Percentiles rank a stretch among this genome's conserved stretches.
These are phyloP conservation scores for Thamnidium elegans DNA, from an alignment of 192 early-diverging fungal species.

Conservation along the genomic window DNA sequence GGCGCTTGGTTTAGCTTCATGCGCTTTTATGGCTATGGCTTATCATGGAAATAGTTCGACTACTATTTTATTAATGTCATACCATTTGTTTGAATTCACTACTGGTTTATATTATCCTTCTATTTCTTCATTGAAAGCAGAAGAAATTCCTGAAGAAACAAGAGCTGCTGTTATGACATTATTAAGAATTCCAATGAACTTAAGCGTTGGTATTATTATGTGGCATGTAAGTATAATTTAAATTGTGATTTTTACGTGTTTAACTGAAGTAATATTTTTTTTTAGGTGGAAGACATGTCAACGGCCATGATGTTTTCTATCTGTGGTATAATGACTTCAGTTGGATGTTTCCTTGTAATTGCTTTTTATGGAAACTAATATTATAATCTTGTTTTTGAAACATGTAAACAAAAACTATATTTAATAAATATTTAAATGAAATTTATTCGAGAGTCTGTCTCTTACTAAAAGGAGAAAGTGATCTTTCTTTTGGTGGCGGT, in stretches of 20 bases:
- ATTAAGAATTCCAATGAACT: conserved; percentile 63
- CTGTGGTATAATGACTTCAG: conserved; percentile 47
- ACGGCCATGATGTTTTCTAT: conserved; percentile 48
- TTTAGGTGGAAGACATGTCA: conserved; percentile 34
- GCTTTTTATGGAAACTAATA: conserved; percentile 8
- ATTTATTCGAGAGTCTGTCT: neutral
- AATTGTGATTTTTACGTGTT: neutral
- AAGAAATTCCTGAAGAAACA: conserved; percentile 54
- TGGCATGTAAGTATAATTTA: conserved; percentile 35
- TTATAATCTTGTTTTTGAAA: too few species aligned
- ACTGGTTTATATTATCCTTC: conserved; percentile 57
- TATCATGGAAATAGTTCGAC: conserved; percentile 19
- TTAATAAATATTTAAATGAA: neutral
- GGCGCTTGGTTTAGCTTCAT: conserved; percentile 39
- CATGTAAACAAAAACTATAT: too few species aligned
- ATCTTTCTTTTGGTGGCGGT: neutral
- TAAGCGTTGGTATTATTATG: conserved; percentile 47
- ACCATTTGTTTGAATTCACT: conserved; percentile 53
- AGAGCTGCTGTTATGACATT: conserved; percentile 58
- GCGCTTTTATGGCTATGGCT: conserved; percentile 40
- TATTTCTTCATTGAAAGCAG: conserved; percentile 47
- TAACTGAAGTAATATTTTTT: neutral
- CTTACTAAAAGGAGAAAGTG: conserved; percentile 16
- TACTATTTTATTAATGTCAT: conserved; percentile 34
- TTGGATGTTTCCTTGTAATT: conserved; percentile 23